phyloP scores from a whole-genome alignment of 345 rosid genomes.

The Excoecaria cochinchinensis region DNA sequence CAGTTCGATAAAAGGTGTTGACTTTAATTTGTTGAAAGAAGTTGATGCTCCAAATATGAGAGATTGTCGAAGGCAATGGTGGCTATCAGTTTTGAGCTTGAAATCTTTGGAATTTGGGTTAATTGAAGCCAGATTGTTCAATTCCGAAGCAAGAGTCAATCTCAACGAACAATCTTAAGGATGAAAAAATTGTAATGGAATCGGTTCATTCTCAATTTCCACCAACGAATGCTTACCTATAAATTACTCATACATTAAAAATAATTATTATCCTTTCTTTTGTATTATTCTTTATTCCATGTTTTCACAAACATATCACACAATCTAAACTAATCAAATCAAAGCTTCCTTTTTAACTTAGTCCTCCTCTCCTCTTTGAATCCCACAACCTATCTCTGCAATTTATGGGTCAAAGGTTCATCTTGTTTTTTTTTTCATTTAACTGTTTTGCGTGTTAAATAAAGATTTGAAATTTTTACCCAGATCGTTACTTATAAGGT shows the following conservation, averaged over 20 bases:
- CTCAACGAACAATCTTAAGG: constrained; percentile 1
- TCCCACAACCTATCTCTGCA: background rate
- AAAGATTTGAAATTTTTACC: background rate
- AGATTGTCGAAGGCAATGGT: background rate
- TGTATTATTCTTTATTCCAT: background rate
- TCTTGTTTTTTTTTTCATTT: background rate
- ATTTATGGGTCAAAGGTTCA: constrained; percentile 8
- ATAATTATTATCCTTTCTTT: background rate
- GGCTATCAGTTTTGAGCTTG: background rate
- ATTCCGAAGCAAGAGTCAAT: background rate
- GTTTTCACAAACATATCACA: background rate
- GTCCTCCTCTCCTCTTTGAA: background rate
- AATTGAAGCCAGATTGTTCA: background rate
- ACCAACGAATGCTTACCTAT: background rate
- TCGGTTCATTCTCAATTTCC: background rate
- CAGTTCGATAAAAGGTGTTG: constrained; percentile 72
- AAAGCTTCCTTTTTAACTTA: background rate
- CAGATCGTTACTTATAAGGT: background rate
- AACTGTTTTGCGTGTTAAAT: background rate
- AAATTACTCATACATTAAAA: background rate
- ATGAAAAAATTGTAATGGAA: background rate
- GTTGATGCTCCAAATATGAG: no score
- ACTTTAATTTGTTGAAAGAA: no score
- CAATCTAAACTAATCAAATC: background rate
- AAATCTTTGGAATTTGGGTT: background rate